Evolutionary conservation across 306 rosid genomes (phyloP), one percentile per base, ranked within the genome.

Genomic region (Citrullus colocynthis): DNA sequence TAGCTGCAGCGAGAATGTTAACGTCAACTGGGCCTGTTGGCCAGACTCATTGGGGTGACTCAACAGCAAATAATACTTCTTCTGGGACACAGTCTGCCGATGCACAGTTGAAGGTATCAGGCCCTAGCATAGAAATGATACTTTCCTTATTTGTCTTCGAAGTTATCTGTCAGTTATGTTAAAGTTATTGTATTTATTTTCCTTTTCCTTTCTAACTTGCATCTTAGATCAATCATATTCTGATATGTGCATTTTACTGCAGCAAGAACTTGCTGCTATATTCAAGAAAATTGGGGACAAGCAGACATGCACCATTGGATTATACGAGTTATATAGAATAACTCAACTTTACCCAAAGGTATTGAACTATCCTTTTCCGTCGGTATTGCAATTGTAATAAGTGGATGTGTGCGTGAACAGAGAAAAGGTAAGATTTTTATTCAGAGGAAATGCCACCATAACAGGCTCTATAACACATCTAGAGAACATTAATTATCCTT

Each of bases 211-310:
- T 51, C 24, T 52, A 64, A 4, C 21, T 14, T 12, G 16, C 12
- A 32, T 32, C 54, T 9, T 71, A 44, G 52, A 69, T 55, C 45
- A 74, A 85, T 57, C 56, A 34, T 42, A 65, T 71, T 48, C 63
- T 41, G 24, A n/a, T 74, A 24, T 70, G 21, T 70, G 75, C 39
- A 45, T 44, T 54, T 41, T 73, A 16, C 48, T 81, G 60, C 88
- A 96, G 99, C 98, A 89, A 96, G 99, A 96, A 87, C 93, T 96
- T 78, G 99, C 94, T 83, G 96, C 99, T 39, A 96, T 96, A 83
- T 96, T 96, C 85, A 96, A 96, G 88, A 96, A 96, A 89, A 96
- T 96, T 74, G 99, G 99, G 7, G 99, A 96, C 83, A 96, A 96
- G 90, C 99, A 96, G 86, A 96, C 98, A 36, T 96, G 99, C 86